Conservation (phyloP, 75 land plant species). For the Chamaecyparis obtusa region DNA sequence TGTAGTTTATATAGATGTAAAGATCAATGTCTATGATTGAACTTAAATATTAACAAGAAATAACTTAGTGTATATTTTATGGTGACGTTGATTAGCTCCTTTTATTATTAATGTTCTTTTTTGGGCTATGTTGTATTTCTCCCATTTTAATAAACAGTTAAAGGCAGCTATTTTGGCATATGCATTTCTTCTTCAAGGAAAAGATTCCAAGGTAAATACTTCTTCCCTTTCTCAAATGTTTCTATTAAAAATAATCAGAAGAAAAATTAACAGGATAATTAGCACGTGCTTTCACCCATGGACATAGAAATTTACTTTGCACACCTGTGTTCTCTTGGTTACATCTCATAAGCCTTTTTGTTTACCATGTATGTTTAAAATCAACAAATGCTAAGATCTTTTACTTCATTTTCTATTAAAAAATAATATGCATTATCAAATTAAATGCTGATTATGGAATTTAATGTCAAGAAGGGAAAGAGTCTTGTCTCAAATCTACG, state of each 20-base stretch:
- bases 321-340: neutral
- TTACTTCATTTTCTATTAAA: neutral
- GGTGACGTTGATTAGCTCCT: neutral
- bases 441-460: too few species aligned
- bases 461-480: too few species aligned
- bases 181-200: slow-evolving; percentile 56
- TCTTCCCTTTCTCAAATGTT: neutral
- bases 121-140: neutral
- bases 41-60: neutral
- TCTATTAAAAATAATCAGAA: neutral
- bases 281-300: neutral
- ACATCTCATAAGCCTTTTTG: neutral
- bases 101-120: neutral
- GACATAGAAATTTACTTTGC: neutral
- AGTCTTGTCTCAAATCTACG: too few species aligned
- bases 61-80: neutral
- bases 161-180: slow-evolving; percentile 83
- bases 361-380: neutral
- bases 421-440: neutral
- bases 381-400: neutral
- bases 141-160: slow-evolving; percentile 43
- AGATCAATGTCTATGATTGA: neutral
- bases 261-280: neutral
- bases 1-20: neutral
- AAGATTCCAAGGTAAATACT: slow-evolving; percentile 35